These are phyloP conservation scores for Hypoxylon sp. DNA, from an alignment of 2,329 filamentous ascomycete genomes.

Conservation along the genomic window DNA sequence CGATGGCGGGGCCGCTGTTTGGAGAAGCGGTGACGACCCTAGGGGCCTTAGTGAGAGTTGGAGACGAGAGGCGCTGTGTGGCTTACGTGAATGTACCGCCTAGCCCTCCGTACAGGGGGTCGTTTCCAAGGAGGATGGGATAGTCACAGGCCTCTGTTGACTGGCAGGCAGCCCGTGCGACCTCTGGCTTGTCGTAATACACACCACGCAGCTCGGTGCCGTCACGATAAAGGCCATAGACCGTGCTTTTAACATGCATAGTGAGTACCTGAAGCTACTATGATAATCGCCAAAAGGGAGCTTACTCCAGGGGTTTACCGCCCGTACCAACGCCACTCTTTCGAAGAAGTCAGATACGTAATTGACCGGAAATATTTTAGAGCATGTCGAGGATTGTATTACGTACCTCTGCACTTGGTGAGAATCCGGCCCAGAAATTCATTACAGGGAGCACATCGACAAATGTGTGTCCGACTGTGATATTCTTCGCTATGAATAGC, in stretches of 20 bases:
- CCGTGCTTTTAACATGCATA: conserved; percentile 46
- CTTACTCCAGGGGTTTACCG: conserved; percentile 51
- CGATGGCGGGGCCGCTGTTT: conserved; percentile 50
- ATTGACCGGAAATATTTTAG: not conserved
- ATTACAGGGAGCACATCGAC: conserved; percentile 51
- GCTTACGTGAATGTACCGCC: conserved; percentile 53
- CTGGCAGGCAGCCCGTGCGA: conserved; percentile 52
- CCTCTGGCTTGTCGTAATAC: conserved; percentile 54
- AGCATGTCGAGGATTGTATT: not conserved
- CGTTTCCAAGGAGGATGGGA: conserved; percentile 54
- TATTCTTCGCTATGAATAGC: conserved; percentile 48
- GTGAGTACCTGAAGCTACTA: conserved; percentile 7
- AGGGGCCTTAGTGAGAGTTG: not conserved
- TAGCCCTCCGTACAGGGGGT: conserved; percentile 52
- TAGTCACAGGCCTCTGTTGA: conserved; percentile 54
- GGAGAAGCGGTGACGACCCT: conserved; percentile 52
- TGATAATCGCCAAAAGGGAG: not conserved
- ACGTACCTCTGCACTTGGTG: conserved; percentile 50
- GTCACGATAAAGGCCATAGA: conserved; percentile 54
- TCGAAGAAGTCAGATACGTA: conserved; percentile 14
- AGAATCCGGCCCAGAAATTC: conserved; percentile 55
- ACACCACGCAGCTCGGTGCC: conserved; percentile 55
- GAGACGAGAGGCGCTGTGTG: not conserved
- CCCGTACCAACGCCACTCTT: conserved; percentile 53
- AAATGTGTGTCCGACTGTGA: conserved; percentile 54